Percentiles rank a stretch among this genome's conserved stretches.
Evolutionary conservation across 2,329 filamentous ascomycete species (phyloP).

Genomic region (Esteya vermicola): DNA sequence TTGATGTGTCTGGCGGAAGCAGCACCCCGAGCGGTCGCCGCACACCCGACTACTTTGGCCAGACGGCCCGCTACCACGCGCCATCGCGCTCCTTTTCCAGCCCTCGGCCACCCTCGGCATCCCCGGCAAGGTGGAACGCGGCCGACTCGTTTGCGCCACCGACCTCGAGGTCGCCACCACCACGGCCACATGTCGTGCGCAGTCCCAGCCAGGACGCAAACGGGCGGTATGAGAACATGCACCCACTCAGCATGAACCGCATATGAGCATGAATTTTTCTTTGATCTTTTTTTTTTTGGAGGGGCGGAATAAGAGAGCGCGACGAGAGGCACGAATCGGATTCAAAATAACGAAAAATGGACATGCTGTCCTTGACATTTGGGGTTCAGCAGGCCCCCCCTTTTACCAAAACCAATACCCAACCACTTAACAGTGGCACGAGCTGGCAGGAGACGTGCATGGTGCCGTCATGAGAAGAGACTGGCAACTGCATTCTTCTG

Average conservation of each 20-base stretch:
- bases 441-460: no score
- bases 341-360: not conserved
- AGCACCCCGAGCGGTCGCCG: slow-evolving; percentile 19
- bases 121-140: slow-evolving; percentile 25
- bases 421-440: no score
- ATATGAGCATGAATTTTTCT: no score
- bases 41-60: slow-evolving; percentile 42
- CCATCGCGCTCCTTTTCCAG: slow-evolving; percentile 42
- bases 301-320: not conserved
- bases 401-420: no score
- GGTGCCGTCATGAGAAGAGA: no score
- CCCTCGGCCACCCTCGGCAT: slow-evolving; percentile 29
- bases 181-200: slow-evolving; percentile 1
- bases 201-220: slow-evolving; percentile 4
- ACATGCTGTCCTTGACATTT: no score
- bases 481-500: no score
- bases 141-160: slow-evolving; percentile 18
- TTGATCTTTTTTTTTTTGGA: no score
- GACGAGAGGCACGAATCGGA: not conserved
- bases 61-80: slow-evolving; percentile 38
- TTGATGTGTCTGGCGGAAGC: not conserved
- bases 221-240: slow-evolving; percentile 25
- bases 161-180: slow-evolving; percentile 1
- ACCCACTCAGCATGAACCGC: slow-evolving; percentile 42
- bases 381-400: no score